Evolutionary conservation across 768 basidiomycete genomes (phyloP).

Genomic region (Phlegmacium glaucopus): DNA sequence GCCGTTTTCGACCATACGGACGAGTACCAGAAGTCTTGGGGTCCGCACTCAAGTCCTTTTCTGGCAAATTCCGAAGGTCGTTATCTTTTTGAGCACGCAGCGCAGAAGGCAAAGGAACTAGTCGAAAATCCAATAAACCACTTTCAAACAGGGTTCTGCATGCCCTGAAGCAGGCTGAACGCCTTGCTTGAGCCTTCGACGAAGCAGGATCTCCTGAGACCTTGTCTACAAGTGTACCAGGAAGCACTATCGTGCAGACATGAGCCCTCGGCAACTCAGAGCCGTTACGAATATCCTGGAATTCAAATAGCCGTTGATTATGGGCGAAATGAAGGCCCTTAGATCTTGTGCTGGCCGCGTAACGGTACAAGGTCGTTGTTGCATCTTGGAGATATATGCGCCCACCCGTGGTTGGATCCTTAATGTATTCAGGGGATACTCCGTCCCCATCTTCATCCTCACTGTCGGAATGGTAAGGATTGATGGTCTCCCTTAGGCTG

Average conservation of each 20-base stretch:
- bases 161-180: conserved; percentile 54
- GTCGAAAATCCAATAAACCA: conserved; percentile 49
- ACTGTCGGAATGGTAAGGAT: conserved; percentile 46
- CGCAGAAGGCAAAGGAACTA: conserved; percentile 38
- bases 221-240: conserved; percentile 35
- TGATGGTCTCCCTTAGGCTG: conserved; percentile 34
- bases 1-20: conserved; percentile 52
- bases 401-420: conserved; percentile 61
- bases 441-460: conserved; percentile 41
- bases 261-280: conserved; percentile 20
- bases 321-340: conserved; percentile 7
- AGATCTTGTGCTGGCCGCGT: conserved; percentile 28
- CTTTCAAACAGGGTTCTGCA: conserved; percentile 47
- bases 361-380: conserved; percentile 50
- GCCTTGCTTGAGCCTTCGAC: conserved; percentile 51
- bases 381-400: conserved; percentile 60
- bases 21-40: conserved; percentile 40
- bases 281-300: conserved; percentile 30
- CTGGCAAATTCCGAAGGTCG: conserved; percentile 5
- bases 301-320: conserved; percentile 36
- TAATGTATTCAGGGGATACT: conserved; percentile 34
- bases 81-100: conserved; percentile 15
- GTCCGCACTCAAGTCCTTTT: conserved; percentile 19
- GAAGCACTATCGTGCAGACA: conserved; percentile 48
- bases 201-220: conserved; percentile 43